Base-by-base conservation (phyloP, 768 basidiomycete species). In the Leccinellum albellum region DNA sequence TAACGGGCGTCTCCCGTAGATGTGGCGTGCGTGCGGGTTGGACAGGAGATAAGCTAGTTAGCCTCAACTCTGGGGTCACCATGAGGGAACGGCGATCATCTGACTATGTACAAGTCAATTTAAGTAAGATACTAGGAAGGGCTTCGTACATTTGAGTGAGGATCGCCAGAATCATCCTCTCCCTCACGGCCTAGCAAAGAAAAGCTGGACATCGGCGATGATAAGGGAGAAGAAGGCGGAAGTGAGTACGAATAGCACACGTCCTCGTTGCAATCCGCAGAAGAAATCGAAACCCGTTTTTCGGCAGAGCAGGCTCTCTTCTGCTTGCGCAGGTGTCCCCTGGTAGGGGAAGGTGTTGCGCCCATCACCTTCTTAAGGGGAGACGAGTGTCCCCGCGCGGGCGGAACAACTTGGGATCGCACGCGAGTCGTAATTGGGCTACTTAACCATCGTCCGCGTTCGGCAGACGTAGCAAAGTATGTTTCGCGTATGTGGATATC, bases 391-490 rank as follows among this genome's bases (percentile, higher is more conserved):
- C 68, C 60, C 10, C 61, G 61, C 28, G 35, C 44, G 17, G 40
- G 66, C 60, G 42, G 61, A 50, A 53, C 61, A 0, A 45, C 35
- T 33, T 60, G 53, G 1, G 68, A 44, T 33, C 60, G 68, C 21
- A 53, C 54, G 20, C 60, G 62, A 20, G 67, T 23, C 8, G 75
- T 73, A 29, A 78, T 66, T 2, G 81, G 82, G 59, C 84, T 82
- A 55, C 72, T 80, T 59, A 75, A 74, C 83, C 83, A 85, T 54
- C 77, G 76, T 8, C 83, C 83, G 52, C 84, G 82, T 62, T 85
- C 84, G 8, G 81, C 77, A 40, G 84, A 85, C 12, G 76, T 75
- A 47, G 75, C 73, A 61, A 84, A 84, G 62, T 77, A 84, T 3
- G 82, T 83, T 56, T 77, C 74, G 50, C 78, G 81, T 46, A 71